Percentiles rank a stretch among this genome's conserved stretches.
Conservation (phyloP, 2,329 filamentous ascomycete species). For the Epichloe uncinata region DNA sequence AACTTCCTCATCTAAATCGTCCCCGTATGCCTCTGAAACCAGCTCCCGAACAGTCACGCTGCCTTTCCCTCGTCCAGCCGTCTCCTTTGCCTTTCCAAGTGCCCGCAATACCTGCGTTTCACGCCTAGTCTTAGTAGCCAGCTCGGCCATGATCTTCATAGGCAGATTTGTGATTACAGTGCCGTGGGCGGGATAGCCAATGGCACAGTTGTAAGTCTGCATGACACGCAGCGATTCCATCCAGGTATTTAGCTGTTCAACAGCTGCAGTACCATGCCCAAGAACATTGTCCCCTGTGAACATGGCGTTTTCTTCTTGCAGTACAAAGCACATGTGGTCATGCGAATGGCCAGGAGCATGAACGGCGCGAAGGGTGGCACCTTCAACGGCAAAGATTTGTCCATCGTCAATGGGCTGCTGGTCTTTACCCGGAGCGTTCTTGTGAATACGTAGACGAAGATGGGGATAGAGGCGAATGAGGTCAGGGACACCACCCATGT, state of each 20-base stretch:
- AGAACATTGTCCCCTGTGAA: constrained; percentile 67
- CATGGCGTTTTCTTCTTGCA: constrained; percentile 50
- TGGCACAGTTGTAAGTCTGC: constrained; percentile 32
- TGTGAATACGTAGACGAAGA: constrained; percentile 31
- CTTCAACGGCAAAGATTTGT: constrained; percentile 34
- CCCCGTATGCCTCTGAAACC: constrained; percentile 29
- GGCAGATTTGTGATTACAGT: constrained; percentile 38
- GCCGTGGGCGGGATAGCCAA: constrained; percentile 50
- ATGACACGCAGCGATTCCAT: constrained; percentile 48
- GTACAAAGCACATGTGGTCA: constrained; percentile 55
- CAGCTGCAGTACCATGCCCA: constrained; percentile 61
- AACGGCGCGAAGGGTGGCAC: constrained; percentile 47
- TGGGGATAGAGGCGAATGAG: constrained; percentile 24
- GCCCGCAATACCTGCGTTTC: constrained; percentile 26
- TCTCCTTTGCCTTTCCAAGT: constrained; percentile 19
- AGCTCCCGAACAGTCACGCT: constrained; percentile 26
- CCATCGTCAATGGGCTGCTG: constrained; percentile 31
- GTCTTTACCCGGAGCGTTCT: constrained; percentile 33
- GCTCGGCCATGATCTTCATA: constrained; percentile 13
- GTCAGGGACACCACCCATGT: constrained; percentile 52
- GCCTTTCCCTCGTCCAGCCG: too few relatives aligned
- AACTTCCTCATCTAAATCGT: constrained; percentile 20
- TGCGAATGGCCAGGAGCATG: constrained; percentile 57
- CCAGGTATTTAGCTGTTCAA: constrained; percentile 53
- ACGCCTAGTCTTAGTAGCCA: constrained; percentile 23